Evolutionary conservation across 2,329 filamentous ascomycete genomes (phyloP), one percentile per base, ranked within the genome.

Genomic region (Orbilia brochopaga): DNA sequence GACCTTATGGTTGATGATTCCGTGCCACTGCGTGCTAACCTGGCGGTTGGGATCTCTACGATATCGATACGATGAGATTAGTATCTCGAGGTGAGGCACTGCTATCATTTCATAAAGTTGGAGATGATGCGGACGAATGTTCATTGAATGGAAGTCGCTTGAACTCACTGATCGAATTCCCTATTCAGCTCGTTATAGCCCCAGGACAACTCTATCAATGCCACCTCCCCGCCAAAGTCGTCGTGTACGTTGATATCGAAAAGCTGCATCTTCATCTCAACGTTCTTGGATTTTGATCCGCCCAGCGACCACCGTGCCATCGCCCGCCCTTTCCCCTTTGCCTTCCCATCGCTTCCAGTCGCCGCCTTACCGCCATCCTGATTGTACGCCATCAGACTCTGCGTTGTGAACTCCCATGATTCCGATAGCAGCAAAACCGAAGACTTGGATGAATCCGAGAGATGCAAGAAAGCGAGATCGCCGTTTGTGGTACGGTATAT

Each of bases 151-250:
- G 44, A 6, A 7, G 44, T 48, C 6, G 17, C 35, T 37, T 7
- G 35, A 7, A 44, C 15, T 44, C 40, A 15, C 19, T 11, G 5
- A 17, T 35, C 17, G n/a, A 53, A 53, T 42, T 19, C 37, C 3
- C 42, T 48, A 3, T 56, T 52, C n/a, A 23, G 11, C 8, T 42
- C 13, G 2, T 37, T 19, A 15, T 21, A 15, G 5, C 10, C 15
- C 58, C 58, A 72, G 0, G 53, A 24, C 8, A 72, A 23, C 17
- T 72, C 67, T 1, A 65, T 10, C 1, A 72, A 40, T 8, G 53
- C 35, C 21, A 70, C 66, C 24, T 70, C 30, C 1, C 54, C 59
- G 6, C 52, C 67, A 48, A 61, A 72, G 32, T 72, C 67, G 27
- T 46, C 52, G 17, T 72, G 67, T 17, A 72, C 24, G 15, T 65